Conservation (phyloP, 83 land plant species). For the Larix sibirica region DNA sequence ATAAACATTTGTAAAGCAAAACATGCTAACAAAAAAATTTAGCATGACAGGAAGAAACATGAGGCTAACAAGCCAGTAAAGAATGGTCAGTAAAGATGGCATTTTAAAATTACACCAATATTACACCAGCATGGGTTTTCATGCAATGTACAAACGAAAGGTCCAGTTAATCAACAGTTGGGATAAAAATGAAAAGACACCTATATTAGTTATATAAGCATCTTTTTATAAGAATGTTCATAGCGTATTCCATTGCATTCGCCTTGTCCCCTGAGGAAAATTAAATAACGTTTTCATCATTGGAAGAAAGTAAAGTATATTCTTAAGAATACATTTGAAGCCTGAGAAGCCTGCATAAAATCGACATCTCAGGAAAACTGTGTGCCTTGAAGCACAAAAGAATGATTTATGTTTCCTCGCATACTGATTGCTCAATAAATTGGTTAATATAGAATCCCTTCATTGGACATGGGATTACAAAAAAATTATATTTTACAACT, state of each 20-base stretch:
- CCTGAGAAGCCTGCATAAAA: slow-evolving; percentile 15
- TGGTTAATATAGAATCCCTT: slow-evolving; percentile 13
- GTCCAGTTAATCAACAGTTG: not conserved
- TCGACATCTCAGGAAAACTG: slow-evolving; percentile 8
- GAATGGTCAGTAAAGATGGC: no score
- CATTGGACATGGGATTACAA: slow-evolving; percentile 14
- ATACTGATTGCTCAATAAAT: slow-evolving; percentile 9
- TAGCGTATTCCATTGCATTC: not conserved
- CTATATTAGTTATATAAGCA: not conserved
- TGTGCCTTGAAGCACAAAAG: slow-evolving; percentile 3
- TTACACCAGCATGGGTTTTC: not conserved
- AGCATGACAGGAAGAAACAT: no score
- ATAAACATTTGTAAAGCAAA: no score
- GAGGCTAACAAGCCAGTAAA: no score
- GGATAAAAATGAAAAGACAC: not conserved
- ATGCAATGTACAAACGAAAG: not conserved
- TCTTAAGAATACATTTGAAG: not conserved
- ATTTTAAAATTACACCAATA: no score
- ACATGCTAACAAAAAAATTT: no score
- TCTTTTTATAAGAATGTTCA: no score
- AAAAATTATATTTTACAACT: slow-evolving; percentile 15
- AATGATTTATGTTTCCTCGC: not conserved
- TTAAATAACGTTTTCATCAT: not conserved
- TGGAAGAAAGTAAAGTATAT: not conserved
- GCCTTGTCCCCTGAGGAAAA: not conserved